Conservation (phyloP, 2,329 filamentous ascomycete species). For the Diaporthe capsici region DNA sequence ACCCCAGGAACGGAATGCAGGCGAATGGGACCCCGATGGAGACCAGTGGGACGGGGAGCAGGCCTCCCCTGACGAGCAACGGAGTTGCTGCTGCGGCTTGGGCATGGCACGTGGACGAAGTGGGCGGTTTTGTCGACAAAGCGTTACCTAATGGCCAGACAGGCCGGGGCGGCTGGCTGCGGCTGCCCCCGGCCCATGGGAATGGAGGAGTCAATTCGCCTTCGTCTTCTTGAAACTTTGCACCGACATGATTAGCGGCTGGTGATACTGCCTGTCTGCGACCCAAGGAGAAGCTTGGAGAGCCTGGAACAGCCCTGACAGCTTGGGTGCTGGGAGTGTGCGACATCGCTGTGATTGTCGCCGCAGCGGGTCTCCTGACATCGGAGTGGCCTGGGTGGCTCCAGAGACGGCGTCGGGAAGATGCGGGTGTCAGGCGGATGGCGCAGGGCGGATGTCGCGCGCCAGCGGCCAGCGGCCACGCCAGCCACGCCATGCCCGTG, state of each 20-base stretch:
- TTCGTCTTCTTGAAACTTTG: conserved; percentile 11
- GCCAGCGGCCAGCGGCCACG: neutral
- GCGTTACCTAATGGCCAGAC: conserved; percentile 38
- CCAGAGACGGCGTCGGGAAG: conserved; percentile 16
- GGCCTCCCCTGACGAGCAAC: conserved; percentile 30
- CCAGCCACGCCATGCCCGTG: conserved; percentile 24
- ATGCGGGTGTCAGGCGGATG: conserved; percentile 8
- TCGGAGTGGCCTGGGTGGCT: conserved; percentile 37
- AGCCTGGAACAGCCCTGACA: conserved; percentile 9
- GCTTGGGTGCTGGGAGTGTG: neutral
- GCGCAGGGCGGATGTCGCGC: no score
- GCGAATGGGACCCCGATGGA: conserved; percentile 20
- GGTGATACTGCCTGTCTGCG: neutral
- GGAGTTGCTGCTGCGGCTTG: conserved; percentile 15
- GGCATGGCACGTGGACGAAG: conserved; percentile 14
- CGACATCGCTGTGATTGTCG: conserved; percentile 27
- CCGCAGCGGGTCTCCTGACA: conserved; percentile 29
- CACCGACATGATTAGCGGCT: conserved; percentile 8
- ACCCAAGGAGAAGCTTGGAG: neutral
- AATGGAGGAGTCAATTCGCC: no score
- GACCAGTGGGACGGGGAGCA: conserved; percentile 26
- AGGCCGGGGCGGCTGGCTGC: conserved; percentile 31
- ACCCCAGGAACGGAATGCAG: conserved; percentile 34
- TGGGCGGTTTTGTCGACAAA: conserved; percentile 38
- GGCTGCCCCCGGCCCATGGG: neutral